Base-by-base conservation (phyloP, 192 early-diverging fungal genomes). In the Geranomyces michiganensis region DNA sequence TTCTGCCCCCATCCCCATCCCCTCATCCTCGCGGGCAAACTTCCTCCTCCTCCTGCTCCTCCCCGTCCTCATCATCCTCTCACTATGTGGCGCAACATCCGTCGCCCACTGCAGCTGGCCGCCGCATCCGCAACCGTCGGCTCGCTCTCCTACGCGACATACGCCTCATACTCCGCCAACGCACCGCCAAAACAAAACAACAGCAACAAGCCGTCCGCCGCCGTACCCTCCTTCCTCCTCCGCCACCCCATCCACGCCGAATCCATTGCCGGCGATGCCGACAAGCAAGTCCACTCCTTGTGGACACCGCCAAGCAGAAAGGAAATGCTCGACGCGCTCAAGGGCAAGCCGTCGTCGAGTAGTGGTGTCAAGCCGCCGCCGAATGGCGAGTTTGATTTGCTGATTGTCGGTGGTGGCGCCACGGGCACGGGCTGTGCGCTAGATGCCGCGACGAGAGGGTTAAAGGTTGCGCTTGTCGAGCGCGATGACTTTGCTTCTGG, bases 371-470 rank as follows among this genome's bases (percentile, higher is more conserved):
- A 41, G 10, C 41, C 65, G 0, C 29, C 22, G 26, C 17, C 63
- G 22, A 64, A 64, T 1, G 36, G 45, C n/a, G 75, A 75, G 30
- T 98, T 91, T 72, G 96, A 98, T 77, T 70, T 98, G 26, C 79
- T 98, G 32, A 86, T 98, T 60, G 90, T 95, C 47, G 96, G 96
- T 73, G 96, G 93, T 33, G 96, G 96, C 19, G 96, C 96, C n/a
- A 96, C 95, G 0, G 95, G 95, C 29, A 85, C 90, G 19, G 96
- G 96, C 21, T 89, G 91, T 65, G 92, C 94, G 32, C 81, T 98
- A 29, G 96, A 98, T 78, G 96, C 95, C 21, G 92, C 91, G 0
- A 96, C 96, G 7, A 85, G 96, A 24, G 96, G 96, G 44, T 79
- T 98, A 32, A 91, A 87, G 24, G 94, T 96, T 33, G 96, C 96